These are phyloP conservation scores for Sordaria brevicollis DNA, from an alignment of 495 filamentous ascomycete genomes.

Conservation along the genomic window DNA sequence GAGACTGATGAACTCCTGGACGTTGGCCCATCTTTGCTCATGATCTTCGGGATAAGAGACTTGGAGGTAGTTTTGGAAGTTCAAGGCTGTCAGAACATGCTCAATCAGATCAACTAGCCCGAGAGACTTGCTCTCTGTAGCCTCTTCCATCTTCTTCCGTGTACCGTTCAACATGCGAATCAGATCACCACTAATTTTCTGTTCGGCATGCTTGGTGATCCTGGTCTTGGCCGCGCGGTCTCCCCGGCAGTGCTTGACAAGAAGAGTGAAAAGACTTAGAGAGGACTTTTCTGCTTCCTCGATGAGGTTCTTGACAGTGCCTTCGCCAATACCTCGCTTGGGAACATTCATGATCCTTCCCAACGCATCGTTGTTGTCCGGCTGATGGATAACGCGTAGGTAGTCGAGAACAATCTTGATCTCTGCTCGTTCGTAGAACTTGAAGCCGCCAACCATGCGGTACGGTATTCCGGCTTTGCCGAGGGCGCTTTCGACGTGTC, in stretches of 20 bases:
- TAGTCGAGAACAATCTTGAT: slow-evolving; percentile 88
- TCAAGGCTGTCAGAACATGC: slow-evolving; percentile 60
- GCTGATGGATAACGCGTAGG: slow-evolving; percentile 73
- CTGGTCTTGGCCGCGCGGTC: slow-evolving; percentile 54
- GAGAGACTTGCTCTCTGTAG: slow-evolving; percentile 22
- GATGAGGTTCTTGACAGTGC: slow-evolving; percentile 60
- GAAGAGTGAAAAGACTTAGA: slow-evolving; percentile 63
- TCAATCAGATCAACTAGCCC: slow-evolving; percentile 63
- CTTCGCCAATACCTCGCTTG: slow-evolving; percentile 69
- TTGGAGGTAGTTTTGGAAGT: slow-evolving; percentile 63
- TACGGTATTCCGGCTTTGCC: slow-evolving; percentile 84
- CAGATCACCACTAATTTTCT: slow-evolving; percentile 33
- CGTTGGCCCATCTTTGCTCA: slow-evolving; percentile 81
- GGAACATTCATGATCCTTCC: slow-evolving; percentile 81
- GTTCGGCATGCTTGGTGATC: slow-evolving; percentile 56
- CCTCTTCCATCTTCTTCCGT: slow-evolving; percentile 50
- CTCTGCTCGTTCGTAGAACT: slow-evolving; percentile 89
- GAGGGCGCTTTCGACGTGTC: slow-evolving; percentile 73
- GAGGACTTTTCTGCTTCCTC: slow-evolving; percentile 63
- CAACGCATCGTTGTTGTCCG: slow-evolving; percentile 80
- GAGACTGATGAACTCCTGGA: slow-evolving; percentile 77
- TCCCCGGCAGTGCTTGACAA: slow-evolving; percentile 63
- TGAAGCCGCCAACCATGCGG: slow-evolving; percentile 81
- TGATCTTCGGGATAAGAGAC: slow-evolving; percentile 62
- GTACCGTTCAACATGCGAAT: slow-evolving; percentile 46